A percentile compares a stretch with the other conserved stretches of the same genome.
These are phyloP conservation scores for Hordeum vulgare DNA, from an alignment of 176 grass and related monocot species.

Conservation along the genomic window MorexV3_pseudomolecules_assembly NC_058522.1:382632701-382633200, in stretches of 20 bases:
- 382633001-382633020: too few species aligned
- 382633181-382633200: not conserved
- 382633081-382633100: not conserved
- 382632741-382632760: not conserved
- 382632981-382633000: not conserved
- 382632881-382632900: not conserved
- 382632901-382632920: not conserved
- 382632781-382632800: too few species aligned
- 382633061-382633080: not conserved
- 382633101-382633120: not conserved
- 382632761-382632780: not conserved
- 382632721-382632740: not conserved
- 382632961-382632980: slow-evolving; percentile 3
- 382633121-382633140: not conserved
- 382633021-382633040: not conserved
- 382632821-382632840: not conserved
- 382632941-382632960: slow-evolving; percentile 10
- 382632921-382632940: not conserved
- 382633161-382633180: not conserved
- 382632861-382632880: not conserved
- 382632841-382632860: not conserved
- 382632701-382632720: not conserved
- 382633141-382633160: not conserved
- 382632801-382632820: too few species aligned
- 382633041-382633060: not conserved